Percentiles rank a stretch among this genome's conserved stretches.
phyloP scores from a whole-genome alignment of 2,329 filamentous ascomycete genomes.

The Calonectria leucothoes region DNA sequence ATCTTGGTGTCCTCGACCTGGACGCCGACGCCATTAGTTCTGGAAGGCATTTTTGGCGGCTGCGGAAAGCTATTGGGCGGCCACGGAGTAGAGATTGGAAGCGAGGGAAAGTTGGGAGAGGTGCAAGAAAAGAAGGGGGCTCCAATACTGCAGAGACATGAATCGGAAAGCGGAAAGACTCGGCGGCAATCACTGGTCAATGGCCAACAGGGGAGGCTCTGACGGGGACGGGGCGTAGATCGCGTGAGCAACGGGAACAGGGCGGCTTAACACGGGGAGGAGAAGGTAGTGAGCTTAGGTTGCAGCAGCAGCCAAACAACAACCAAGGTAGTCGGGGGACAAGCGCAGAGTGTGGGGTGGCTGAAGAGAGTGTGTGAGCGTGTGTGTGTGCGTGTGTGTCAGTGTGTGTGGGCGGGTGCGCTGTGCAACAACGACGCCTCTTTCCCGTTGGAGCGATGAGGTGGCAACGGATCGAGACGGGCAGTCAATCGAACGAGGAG shows the following conservation, averaged over 20 bases:
- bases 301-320: conserved; percentile 12
- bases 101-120: conserved; percentile 13
- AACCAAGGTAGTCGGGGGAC: conserved; percentile 1
- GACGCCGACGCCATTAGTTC: conserved; percentile 75
- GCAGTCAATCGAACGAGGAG: conserved; percentile 6
- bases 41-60: conserved; percentile 55
- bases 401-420: conserved; percentile 2
- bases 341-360: conserved; percentile 16
- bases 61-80: conserved; percentile 30
- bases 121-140: conserved; percentile 25
- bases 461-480: conserved; percentile 19
- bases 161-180: conserved; percentile 23
- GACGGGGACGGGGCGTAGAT: conserved; percentile 12
- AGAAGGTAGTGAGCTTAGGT: conserved; percentile 27
- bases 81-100: conserved; percentile 1
- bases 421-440: conserved; percentile 16
- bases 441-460: conserved; percentile 12
- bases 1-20: conserved; percentile 97
- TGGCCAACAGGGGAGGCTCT: conserved; percentile 18
- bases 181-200: conserved; percentile 27
- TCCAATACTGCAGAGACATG: conserved; percentile 44
- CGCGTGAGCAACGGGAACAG: conserved; percentile 31
- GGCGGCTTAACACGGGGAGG: conserved; percentile 26
- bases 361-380: conserved; percentile 1
- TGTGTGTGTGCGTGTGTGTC: background rate